Base-by-base conservation (phyloP, 257 asterid species). In the Solanum gandarillasii region DNA sequence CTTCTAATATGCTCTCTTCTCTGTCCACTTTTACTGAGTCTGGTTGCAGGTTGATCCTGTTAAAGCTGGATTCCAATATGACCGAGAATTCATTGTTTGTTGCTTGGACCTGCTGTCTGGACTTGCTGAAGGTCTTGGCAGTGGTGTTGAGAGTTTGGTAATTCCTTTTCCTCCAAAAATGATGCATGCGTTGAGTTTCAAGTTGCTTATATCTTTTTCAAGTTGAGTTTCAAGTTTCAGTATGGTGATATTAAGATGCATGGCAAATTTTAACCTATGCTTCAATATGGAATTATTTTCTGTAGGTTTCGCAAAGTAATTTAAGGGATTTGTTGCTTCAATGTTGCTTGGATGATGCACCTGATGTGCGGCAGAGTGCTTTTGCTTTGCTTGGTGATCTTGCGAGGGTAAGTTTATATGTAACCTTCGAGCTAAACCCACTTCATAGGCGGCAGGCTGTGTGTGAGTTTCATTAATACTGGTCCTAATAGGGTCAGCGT, bases 61-160 rank as follows among this genome's bases (percentile, higher is more conserved):
- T 91, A 91, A 98, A 89, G 94, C 98, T 88, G 98, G 97, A 84
- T 90, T 91, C 36, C 99, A 92, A 88, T 95, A 94, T 94, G 99
- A 97, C 91, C 96, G 91, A 91, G 99, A 96, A 89, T 97, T 97
- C 88, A 90, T 93, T 74, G 99, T 96, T 85, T 97, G 99, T 93
- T 97, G 94, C 85, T 93, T 97, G 98, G 99, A 97, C 92, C 99
- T 97, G 92, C 95, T 97, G 87, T 97, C 99, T 87, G 99, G 99
- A 88, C 98, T 97, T 87, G 88, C 96, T 36, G 99, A 97, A 94
- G 99, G 99, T 86, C 99, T 97, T 93, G 98, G 99, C 88, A 93
- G 98, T 67, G 98, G 98, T 83, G 91, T 97, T 35, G 99, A 97
- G 94, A 95, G 98, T 92, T 91, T 97, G 99, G 99, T 97, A 96